Conservation (phyloP, 179 eudicot genomes). For the Actinidia arguta region DNA sequence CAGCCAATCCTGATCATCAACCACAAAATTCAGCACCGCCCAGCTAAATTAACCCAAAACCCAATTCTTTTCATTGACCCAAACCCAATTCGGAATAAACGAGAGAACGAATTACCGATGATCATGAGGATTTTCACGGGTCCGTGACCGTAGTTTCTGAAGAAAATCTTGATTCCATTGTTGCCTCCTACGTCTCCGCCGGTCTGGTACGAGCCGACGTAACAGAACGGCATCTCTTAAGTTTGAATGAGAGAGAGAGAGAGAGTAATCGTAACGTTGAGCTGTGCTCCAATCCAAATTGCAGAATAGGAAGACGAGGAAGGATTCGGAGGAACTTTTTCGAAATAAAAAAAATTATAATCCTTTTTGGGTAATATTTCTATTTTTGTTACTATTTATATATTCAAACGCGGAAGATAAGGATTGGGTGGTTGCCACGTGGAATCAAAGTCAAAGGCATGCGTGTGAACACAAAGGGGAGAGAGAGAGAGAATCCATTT, state of each 20-base stretch:
- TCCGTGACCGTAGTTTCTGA: conserved; percentile 82
- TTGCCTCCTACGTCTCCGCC: conserved; percentile 38
- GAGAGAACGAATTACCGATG: conserved; percentile 51
- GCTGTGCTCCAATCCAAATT: background rate
- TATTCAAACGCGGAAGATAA: conserved; percentile 30
- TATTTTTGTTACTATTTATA: background rate
- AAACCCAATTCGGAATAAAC: too few relatives aligned
- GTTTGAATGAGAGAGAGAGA: conserved; percentile 9
- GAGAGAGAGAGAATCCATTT: background rate
- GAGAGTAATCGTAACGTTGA: conserved; percentile 13
- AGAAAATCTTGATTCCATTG: conserved; percentile 62
- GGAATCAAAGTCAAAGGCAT: conserved; percentile 11
- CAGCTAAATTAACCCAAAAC: conserved; percentile 26
- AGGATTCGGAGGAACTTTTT: too few relatives aligned
- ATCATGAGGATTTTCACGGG: conserved; percentile 83
- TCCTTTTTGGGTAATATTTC: background rate
- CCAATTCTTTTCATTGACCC: conserved; percentile 4
- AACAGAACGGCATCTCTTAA: conserved; percentile 75
- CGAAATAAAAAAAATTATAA: too few relatives aligned
- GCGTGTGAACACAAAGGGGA: background rate
- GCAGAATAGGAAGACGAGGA: background rate
- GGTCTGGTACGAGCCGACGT: conserved; percentile 42
- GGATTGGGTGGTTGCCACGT: background rate
- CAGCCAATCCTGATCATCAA: conserved; percentile 76
- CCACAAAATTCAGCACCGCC: conserved; percentile 20